phyloP scores from a whole-genome alignment of 2,329 filamentous ascomycete genomes.

The Aureobasidium sp. region DNA sequence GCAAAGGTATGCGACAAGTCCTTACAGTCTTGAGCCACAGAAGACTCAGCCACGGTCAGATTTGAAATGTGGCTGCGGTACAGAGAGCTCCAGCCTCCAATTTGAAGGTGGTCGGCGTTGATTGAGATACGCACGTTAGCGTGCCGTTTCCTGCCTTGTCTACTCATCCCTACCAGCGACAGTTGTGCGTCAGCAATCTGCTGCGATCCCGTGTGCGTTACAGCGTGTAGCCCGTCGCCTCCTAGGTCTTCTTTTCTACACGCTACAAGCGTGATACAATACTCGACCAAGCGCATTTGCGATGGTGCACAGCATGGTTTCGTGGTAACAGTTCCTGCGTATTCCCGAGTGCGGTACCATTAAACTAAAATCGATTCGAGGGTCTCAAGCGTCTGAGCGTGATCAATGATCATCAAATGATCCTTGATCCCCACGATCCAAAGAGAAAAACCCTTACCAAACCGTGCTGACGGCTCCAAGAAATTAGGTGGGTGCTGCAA shows the following conservation, averaged over 20 bases:
- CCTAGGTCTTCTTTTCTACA: neutral
- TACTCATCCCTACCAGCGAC: neutral
- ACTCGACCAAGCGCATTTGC: neutral
- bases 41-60: neutral
- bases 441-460: neutral
- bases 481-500: neutral
- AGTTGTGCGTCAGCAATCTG: constrained; percentile 7
- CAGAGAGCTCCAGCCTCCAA: neutral
- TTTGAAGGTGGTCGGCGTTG: neutral
- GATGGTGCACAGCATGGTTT: neutral
- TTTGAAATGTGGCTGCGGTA: neutral
- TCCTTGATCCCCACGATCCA: neutral
- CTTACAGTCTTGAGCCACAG: neutral
- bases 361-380: neutral
- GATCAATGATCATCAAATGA: constrained; percentile 1
- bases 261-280: neutral
- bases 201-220: neutral
- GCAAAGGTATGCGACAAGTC: neutral
- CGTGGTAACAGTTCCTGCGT: neutral
- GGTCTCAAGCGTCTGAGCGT: neutral
- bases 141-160: neutral
- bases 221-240: neutral
- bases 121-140: neutral
- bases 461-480: neutral
- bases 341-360: neutral